Base-by-base conservation (phyloP, 2,329 filamentous ascomycete genomes). In the Leptosphaerulina australis region DNA sequence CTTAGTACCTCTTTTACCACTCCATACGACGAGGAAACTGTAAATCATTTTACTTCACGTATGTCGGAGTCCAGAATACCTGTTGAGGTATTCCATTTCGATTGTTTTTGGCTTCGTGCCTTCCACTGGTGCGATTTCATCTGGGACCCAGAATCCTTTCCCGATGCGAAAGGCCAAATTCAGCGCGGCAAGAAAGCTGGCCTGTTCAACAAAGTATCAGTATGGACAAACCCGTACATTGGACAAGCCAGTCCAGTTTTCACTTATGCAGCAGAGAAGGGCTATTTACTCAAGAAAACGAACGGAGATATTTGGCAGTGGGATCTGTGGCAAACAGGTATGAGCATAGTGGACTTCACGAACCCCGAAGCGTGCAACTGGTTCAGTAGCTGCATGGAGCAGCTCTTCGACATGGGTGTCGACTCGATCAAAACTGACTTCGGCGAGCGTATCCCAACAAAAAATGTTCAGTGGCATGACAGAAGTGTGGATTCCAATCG, bases 391-490 rank as follows among this genome's bases (percentile, higher is more conserved):
- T 86, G 87, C 56, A 77, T 90, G 30, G 79, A 83, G 44, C 77
- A 77, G 2, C 78, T 90, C 2, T 86, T 89, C 58, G 83, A 88
- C 54, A 78, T 83, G 62, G 87, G 88, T 8, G 82, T 90, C 44
- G 86, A 90, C 67, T 80, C 81, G 49, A 83, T 90, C 77, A 90
- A 90, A 74, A 90, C 87, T 6, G 87, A 90, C 65, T 90, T 90
- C 68, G 87, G 86, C 45, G 87, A 90, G 74, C 80, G 87, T 20
- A 85, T 90, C 44, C 87, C 87, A 0, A 82, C 80, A 4, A 77
- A 80, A 38, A 83, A 87, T 58, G 82, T 89, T 5, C 77, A 81
- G 56, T 90, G 86, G 81, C 76, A 83, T 63, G 85, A 89, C 59
- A 64, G 74, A 37, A 76, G 75, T 4, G 66, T 77, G n/a, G 85